A percentile compares a stretch with the other conserved stretches of the same genome.
Conservation (phyloP, 1,139 yeast species). For the Kodamaea sp. region DNA sequence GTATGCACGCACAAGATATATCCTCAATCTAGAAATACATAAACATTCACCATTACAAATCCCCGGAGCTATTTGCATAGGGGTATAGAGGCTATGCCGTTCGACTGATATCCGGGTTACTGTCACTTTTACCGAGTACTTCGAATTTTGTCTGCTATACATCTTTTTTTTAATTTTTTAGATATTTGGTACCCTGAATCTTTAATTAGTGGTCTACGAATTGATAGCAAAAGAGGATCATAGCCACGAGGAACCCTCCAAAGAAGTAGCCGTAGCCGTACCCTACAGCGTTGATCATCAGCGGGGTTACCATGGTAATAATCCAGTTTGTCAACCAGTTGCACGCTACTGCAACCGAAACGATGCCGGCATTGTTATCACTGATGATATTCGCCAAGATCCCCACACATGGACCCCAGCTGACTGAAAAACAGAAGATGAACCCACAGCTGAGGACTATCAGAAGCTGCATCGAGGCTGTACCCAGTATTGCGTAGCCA, state of each 20-base stretch:
- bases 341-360: constrained; percentile 24
- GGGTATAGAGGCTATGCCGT: no score
- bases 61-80: no score
- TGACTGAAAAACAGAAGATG: constrained; percentile 27
- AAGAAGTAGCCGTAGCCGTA: constrained; percentile 24
- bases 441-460: constrained; percentile 18
- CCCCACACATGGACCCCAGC: constrained; percentile 40
- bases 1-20: no score
- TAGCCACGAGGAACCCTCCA: constrained; percentile 16
- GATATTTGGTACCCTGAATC: no score
- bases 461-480: constrained; percentile 3
- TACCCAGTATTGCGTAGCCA: constrained; percentile 15
- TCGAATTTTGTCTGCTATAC: no score
- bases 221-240: constrained; percentile 17
- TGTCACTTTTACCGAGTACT: no score
- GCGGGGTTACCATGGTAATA: constrained; percentile 26
- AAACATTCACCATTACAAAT: no score
- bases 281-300: constrained; percentile 20
- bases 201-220: constrained; percentile 3
- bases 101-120: no score
- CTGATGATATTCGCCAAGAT: constrained; percentile 26
- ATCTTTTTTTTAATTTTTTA: no score
- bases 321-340: constrained; percentile 30
- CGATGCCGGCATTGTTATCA: constrained; percentile 21
- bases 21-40: no score